A percentile compares a stretch with the other conserved stretches of the same genome.
phyloP scores from a whole-genome alignment of 2,329 filamentous ascomycete genomes.

The Neofusicoccum ribis region DNA sequence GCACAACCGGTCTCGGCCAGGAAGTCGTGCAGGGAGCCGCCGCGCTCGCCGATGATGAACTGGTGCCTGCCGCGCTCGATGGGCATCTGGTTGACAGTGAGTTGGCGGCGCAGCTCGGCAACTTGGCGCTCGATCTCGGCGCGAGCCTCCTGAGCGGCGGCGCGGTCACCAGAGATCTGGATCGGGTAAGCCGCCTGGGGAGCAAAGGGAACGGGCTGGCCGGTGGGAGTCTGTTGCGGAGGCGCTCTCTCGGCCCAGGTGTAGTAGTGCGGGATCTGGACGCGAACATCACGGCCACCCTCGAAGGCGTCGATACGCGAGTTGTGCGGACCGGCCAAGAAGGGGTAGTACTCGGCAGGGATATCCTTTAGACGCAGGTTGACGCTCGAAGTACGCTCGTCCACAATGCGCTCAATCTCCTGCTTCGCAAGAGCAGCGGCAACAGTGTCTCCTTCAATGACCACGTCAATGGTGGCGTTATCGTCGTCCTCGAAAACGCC shows the following conservation, averaged over 20 bases:
- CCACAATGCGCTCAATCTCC: conserved; percentile 83
- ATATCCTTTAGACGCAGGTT: conserved; percentile 80
- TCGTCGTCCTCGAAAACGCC: conserved; percentile 74
- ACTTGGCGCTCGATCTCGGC: conserved; percentile 78
- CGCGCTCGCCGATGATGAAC: conserved; percentile 87
- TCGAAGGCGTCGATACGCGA: conserved; percentile 67
- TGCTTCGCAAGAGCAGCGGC: conserved; percentile 81
- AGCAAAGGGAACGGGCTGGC: conserved; percentile 68
- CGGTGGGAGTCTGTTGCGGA: conserved; percentile 61
- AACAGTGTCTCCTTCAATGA: conserved; percentile 87
- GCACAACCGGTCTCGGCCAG: conserved; percentile 87
- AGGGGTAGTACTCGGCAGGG: conserved; percentile 91
- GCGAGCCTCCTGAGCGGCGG: conserved; percentile 75
- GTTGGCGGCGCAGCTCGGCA: conserved; percentile 70
- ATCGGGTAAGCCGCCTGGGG: conserved; percentile 77
- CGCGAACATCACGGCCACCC: conserved; percentile 70
- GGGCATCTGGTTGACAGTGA: conserved; percentile 75
- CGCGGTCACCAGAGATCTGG: conserved; percentile 80
- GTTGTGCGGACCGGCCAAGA: conserved; percentile 81
- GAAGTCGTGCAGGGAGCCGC: conserved; percentile 80
- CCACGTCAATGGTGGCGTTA: conserved; percentile 74
- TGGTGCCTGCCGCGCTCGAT: conserved; percentile 88
- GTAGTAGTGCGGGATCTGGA: conserved; percentile 81
- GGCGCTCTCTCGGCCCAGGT: conserved; percentile 69
- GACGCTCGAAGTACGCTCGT: conserved; percentile 79